Evolutionary conservation across 805 yeast species (phyloP).

Genomic region (Cyberlindnera meyerae): DNA sequence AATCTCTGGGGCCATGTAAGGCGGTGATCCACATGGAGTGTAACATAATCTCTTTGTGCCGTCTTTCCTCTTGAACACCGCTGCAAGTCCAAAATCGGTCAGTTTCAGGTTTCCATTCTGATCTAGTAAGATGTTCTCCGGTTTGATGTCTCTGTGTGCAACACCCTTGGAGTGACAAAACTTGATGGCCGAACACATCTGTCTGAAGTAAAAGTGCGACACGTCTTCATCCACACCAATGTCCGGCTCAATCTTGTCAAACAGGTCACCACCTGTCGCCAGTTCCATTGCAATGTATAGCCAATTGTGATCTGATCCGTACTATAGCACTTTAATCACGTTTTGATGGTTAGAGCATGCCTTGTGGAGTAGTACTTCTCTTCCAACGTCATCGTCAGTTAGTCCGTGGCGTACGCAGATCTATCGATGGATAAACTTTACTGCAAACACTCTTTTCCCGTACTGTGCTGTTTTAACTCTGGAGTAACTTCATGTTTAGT

Average conservation of each 20-base stretch:
- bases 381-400: constrained; percentile 37
- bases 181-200: constrained; percentile 54
- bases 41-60: constrained; percentile 44
- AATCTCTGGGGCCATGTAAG: constrained; percentile 77
- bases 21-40: constrained; percentile 68
- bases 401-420: constrained; percentile 33
- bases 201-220: constrained; percentile 66
- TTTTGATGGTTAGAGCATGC: constrained; percentile 56
- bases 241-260: constrained; percentile 77
- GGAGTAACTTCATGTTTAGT: background rate
- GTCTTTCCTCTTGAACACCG: constrained; percentile 45
- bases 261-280: constrained; percentile 71
- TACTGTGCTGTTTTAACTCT: constrained; percentile 48
- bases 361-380: constrained; percentile 57
- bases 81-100: constrained; percentile 77
- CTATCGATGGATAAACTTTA: constrained; percentile 49
- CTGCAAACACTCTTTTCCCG: constrained; percentile 42
- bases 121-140: constrained; percentile 65
- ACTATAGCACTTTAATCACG: constrained; percentile 48
- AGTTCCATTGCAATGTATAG: constrained; percentile 63
- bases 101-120: constrained; percentile 59
- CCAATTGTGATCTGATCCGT: constrained; percentile 52
- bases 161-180: constrained; percentile 60
- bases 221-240: constrained; percentile 61
- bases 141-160: constrained; percentile 65